Percentiles rank a stretch among this genome's conserved stretches.
Conservation (phyloP, 345 rosid genomes). For the Lepidium sativum region DNA sequence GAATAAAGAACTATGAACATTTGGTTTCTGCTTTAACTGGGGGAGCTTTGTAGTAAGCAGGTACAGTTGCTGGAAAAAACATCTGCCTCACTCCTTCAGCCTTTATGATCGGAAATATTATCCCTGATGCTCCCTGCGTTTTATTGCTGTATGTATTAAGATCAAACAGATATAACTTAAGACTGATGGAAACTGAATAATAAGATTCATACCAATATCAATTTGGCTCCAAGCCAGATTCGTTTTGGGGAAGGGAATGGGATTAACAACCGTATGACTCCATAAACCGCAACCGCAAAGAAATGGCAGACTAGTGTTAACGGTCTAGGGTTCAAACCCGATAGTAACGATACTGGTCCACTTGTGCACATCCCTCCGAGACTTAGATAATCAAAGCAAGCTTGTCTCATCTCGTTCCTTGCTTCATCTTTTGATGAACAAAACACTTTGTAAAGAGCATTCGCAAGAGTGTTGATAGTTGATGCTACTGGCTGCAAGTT, state of each 20-base stretch:
- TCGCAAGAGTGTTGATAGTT: constrained; percentile 39
- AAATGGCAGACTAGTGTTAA: constrained; percentile 35
- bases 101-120: constrained; percentile 40
- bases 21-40: constrained; percentile 19
- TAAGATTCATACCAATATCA: constrained; percentile 29
- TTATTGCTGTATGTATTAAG: background rate
- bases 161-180: background rate
- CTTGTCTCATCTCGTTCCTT: constrained; percentile 40
- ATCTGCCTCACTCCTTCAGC: constrained; percentile 46
- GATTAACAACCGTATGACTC: constrained; percentile 34
- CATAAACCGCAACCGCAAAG: constrained; percentile 42
- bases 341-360: constrained; percentile 41
- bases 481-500: constrained; percentile 39
- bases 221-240: constrained; percentile 39
- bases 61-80: constrained; percentile 43
- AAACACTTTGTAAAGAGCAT: constrained; percentile 41
- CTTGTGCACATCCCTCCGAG: constrained; percentile 36
- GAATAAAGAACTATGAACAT: constrained; percentile 13
- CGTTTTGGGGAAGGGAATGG: constrained; percentile 45
- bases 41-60: constrained; percentile 42
- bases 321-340: constrained; percentile 39
- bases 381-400: constrained; percentile 37
- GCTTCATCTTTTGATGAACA: constrained; percentile 38
- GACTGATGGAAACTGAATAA: background rate
- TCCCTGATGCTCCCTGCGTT: constrained; percentile 42